A percentile compares a stretch with the other conserved stretches of the same genome.
phyloP scores from a whole-genome alignment of 2,329 filamentous ascomycete genomes.

The Colletotrichum orbiculare region DNA sequence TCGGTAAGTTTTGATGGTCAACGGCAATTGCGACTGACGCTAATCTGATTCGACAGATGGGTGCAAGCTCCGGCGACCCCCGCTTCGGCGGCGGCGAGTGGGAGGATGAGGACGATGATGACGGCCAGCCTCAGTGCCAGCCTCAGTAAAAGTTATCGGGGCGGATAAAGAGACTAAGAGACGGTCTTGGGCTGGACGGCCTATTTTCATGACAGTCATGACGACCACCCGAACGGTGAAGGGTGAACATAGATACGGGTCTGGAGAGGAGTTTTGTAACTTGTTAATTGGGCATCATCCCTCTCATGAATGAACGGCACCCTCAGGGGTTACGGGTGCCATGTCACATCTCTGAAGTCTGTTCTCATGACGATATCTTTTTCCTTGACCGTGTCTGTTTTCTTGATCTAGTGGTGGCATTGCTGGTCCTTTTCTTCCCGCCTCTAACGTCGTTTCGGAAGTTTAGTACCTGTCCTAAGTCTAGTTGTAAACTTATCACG shows the following conservation, averaged over 20 bases:
- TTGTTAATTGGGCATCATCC: slow-evolving; percentile 36
- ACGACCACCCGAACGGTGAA: slow-evolving; percentile 30
- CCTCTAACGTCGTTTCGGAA: no score
- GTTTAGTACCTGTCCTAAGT: no score
- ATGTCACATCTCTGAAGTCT: slow-evolving; percentile 15
- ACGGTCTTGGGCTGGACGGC: slow-evolving; percentile 32
- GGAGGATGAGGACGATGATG: slow-evolving; percentile 78
- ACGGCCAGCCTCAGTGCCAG: slow-evolving; percentile 75
- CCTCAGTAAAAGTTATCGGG: slow-evolving; percentile 66
- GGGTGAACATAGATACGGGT: slow-evolving; percentile 34
- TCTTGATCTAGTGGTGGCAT: no score
- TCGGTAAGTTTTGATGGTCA: slow-evolving; percentile 61
- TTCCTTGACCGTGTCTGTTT: background rate
- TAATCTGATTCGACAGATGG: slow-evolving; percentile 65
- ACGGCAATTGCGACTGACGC: slow-evolving; percentile 19
- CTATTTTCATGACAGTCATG: slow-evolving; percentile 34
- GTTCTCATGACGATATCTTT: background rate
- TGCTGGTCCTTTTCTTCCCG: no score
- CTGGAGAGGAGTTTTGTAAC: slow-evolving; percentile 35
- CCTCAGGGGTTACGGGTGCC: slow-evolving; percentile 26
- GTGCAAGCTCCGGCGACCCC: slow-evolving; percentile 76
- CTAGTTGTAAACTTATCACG: no score
- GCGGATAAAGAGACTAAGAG: slow-evolving; percentile 29
- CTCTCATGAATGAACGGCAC: slow-evolving; percentile 34
- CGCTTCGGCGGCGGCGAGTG: slow-evolving; percentile 72